phyloP scores from a whole-genome alignment of 805 yeast species.

The Kodamaea restingae region DNA sequence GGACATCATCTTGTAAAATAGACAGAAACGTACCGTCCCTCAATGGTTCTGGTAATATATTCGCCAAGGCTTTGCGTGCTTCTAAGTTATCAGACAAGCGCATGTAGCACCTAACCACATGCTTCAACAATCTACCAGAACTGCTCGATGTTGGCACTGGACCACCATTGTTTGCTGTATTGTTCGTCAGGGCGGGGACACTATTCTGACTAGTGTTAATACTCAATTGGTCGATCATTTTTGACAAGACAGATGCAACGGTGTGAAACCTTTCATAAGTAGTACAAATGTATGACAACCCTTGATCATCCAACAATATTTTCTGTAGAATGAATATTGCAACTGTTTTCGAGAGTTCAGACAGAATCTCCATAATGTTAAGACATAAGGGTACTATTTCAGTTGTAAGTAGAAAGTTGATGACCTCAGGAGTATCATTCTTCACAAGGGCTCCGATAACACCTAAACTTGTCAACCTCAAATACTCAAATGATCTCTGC shows the following conservation, averaged over 20 bases:
- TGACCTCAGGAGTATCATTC: slow-evolving; percentile 93
- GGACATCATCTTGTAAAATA: slow-evolving; percentile 78
- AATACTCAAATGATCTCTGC: slow-evolving; percentile 89
- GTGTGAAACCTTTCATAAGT: slow-evolving; percentile 94
- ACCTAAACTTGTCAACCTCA: slow-evolving; percentile 88
- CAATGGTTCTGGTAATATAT: slow-evolving; percentile 80
- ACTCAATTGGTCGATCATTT: slow-evolving; percentile 80
- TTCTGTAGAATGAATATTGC: slow-evolving; percentile 95
- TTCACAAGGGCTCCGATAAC: slow-evolving; percentile 96
- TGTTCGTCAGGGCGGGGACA: not conserved
- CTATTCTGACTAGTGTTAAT: slow-evolving; percentile 24
- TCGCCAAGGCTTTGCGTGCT: slow-evolving; percentile 82
- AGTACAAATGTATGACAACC: slow-evolving; percentile 87
- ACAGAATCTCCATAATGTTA: slow-evolving; percentile 91
- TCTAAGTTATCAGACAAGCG: slow-evolving; percentile 86
- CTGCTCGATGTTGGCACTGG: slow-evolving; percentile 28
- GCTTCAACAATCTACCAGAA: slow-evolving; percentile 83
- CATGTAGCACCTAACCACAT: slow-evolving; percentile 90
- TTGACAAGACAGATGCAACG: slow-evolving; percentile 80
- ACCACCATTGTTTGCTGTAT: slow-evolving; percentile 8
- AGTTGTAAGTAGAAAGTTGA: slow-evolving; percentile 85
- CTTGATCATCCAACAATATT: slow-evolving; percentile 86
- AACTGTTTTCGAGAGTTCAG: slow-evolving; percentile 91
- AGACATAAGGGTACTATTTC: slow-evolving; percentile 94
- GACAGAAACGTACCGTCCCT: slow-evolving; percentile 81